phyloP scores from a whole-genome alignment of 176 grass and related monocot species.

The Eremochloa ophiuroides region DNA sequence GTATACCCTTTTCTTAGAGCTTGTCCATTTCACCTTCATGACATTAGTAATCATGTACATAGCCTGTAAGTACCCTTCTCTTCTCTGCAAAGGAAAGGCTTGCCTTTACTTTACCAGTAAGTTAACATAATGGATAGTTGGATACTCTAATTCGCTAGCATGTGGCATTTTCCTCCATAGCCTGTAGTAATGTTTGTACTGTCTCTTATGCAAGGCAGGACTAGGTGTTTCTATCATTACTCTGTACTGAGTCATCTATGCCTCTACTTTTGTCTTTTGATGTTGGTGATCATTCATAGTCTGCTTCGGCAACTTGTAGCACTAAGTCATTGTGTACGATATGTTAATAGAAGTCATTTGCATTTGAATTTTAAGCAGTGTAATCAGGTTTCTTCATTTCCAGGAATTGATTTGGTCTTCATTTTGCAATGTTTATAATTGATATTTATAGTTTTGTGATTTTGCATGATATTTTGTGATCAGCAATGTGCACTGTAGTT shows the following conservation, averaged over 20 bases:
- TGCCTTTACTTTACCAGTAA: constrained; percentile 35
- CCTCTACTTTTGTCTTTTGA: not conserved
- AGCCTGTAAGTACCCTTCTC: not conserved
- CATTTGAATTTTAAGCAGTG: not conserved
- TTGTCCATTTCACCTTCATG: not conserved
- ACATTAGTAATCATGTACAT: constrained; percentile 1
- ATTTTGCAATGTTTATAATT: not conserved
- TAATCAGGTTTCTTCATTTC: not conserved
- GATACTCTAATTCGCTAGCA: constrained; percentile 1
- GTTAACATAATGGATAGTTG: not conserved
- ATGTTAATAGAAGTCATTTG: not conserved
- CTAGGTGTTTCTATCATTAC: not conserved
- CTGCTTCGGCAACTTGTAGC: not conserved
- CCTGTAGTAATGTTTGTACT: not conserved
- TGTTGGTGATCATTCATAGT: not conserved
- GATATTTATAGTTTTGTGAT: not conserved
- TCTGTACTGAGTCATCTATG: not conserved
- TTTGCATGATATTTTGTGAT: not conserved
- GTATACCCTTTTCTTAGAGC: not conserved
- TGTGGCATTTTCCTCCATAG: not conserved
- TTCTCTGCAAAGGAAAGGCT: constrained; percentile 19
- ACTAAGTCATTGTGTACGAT: not conserved
- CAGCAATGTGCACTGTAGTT: not conserved
- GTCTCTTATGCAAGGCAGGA: not conserved
- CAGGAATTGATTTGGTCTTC: not conserved